These are phyloP conservation scores for Pseudopyrenochaeta lycopersici DNA, from an alignment of 2,329 filamentous ascomycete species.

Conservation along the genomic window DNA sequence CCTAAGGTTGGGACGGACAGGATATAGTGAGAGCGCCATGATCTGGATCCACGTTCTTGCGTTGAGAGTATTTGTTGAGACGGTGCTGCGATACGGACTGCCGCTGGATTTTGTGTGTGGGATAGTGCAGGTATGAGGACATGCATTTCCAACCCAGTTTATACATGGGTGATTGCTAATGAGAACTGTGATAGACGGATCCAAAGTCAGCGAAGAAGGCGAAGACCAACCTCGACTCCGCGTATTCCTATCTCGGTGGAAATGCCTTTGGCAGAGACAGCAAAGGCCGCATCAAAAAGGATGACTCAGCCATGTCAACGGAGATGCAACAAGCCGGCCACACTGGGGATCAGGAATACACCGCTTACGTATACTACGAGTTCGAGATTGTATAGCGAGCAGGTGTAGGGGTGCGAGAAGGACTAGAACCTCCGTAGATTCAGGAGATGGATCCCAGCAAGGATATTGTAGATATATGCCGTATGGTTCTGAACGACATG, in stretches of 20 bases:
- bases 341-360: constrained; percentile 84
- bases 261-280: constrained; percentile 95
- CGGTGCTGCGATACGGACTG: constrained; percentile 93
- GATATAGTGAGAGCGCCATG: constrained; percentile 96
- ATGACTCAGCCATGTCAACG: constrained; percentile 79
- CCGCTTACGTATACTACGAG: constrained; percentile 96
- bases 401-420: background rate
- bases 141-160: too few species aligned
- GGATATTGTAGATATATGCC: background rate
- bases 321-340: constrained; percentile 82
- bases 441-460: background rate
- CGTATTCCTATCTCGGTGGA: constrained; percentile 91
- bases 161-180: constrained; percentile 6
- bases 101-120: constrained; percentile 89
- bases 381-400: constrained; percentile 70
- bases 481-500: background rate
- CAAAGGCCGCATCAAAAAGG: constrained; percentile 89
- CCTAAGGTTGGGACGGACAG: constrained; percentile 84
- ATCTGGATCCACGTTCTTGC: constrained; percentile 93
- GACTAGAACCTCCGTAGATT: background rate
- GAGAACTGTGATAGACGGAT: constrained; percentile 68
- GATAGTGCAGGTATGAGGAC: constrained; percentile 73
- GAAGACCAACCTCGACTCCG: constrained; percentile 71
- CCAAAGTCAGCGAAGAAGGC: constrained; percentile 83
- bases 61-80: constrained; percentile 94